phyloP scores from a whole-genome alignment of 208 protist genomes.

The Wallacemonas sp. region DNA sequence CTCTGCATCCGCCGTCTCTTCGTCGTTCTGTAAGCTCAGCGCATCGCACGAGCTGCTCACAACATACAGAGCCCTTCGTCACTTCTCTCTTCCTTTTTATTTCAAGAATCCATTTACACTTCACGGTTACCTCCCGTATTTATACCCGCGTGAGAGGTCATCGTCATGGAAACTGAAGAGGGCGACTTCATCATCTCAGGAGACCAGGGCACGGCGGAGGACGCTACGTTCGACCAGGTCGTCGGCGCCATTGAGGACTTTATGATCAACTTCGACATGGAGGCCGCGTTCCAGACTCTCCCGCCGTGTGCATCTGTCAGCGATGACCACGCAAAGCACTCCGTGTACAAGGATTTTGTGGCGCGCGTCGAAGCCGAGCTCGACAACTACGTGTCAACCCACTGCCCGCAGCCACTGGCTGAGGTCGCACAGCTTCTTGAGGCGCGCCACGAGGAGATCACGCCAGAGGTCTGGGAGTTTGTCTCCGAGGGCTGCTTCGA shows the following conservation, averaged over 20 bases:
- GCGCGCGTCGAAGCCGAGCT: constrained; percentile 53
- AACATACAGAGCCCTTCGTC: not conserved
- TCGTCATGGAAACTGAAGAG: constrained; percentile 80
- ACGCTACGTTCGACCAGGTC: constrained; percentile 66
- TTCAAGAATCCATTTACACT: not conserved
- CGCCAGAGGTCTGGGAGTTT: constrained; percentile 82
- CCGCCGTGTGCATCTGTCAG: constrained; percentile 41
- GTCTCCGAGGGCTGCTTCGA: constrained; percentile 84
- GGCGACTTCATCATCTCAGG: constrained; percentile 76
- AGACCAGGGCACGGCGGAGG: constrained; percentile 51
- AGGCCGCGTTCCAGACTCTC: constrained; percentile 34
- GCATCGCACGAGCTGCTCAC: not conserved
- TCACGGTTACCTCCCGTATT: not conserved
- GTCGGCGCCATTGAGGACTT: constrained; percentile 87
- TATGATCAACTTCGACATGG: constrained; percentile 75
- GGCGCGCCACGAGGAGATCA: constrained; percentile 63
- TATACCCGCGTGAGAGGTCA: no score
- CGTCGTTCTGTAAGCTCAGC: not conserved
- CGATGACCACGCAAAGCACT: constrained; percentile 67
- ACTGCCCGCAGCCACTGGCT: constrained; percentile 16
- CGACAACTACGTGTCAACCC: constrained; percentile 50
- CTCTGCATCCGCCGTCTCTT: not conserved
- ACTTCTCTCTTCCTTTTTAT: not conserved
- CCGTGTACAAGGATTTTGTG: constrained; percentile 54
- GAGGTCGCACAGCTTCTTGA: constrained; percentile 42